Percentiles rank a stretch among this genome's conserved stretches.
These are phyloP conservation scores for Tulasnella sp. DNA, from an alignment of 768 basidiomycete genomes.

Conservation along the genomic window DNA sequence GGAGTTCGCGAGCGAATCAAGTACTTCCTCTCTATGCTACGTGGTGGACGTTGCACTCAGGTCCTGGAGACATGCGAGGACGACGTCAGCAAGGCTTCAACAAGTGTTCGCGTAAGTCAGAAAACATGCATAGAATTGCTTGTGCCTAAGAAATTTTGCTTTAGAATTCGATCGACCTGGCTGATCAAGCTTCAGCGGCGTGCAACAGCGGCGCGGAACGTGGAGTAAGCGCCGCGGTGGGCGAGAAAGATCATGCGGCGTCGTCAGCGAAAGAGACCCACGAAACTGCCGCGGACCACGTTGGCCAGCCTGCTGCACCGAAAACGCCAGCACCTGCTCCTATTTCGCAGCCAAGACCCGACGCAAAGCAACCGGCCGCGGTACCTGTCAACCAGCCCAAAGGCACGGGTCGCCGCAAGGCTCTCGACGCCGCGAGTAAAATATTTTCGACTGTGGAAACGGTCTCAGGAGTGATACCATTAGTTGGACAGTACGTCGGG, in stretches of 20 bases:
- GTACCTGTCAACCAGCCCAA: too few species aligned
- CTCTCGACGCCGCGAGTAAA: background rate
- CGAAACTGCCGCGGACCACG: background rate
- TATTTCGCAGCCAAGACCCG: background rate
- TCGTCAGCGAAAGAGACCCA: background rate
- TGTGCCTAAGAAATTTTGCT: background rate
- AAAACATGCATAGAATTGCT: fast-evolving
- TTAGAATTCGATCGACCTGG: background rate
- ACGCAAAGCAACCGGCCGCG: background rate
- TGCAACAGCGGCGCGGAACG: background rate
- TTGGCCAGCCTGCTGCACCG: background rate
- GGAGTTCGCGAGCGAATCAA: background rate
- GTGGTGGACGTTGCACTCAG: background rate
- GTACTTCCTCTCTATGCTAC: background rate
- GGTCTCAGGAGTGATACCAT: background rate
- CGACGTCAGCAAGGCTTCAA: background rate
- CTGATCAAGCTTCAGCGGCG: background rate
- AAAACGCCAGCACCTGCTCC: background rate
- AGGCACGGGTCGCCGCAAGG: background rate
- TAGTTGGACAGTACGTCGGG: background rate
- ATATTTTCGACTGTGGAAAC: background rate
- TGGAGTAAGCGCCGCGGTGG: background rate
- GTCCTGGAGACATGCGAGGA: background rate
- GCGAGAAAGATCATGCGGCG: background rate
- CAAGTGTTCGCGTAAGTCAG: background rate